Evolutionary conservation across 176 grass and related monocot species (phyloP).

Genomic region (Zea mays): Zm-B73-REFERENCE-NAM-5.0 NC_050103.1:126084501-126085000

Average conservation of each 20-base stretch:
- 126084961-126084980: conserved; percentile 4
- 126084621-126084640: conserved; percentile 79
- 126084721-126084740: conserved; percentile 13
- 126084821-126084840: conserved; percentile 87
- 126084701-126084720: conserved; percentile 47
- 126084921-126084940: conserved; percentile 92
- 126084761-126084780: background rate
- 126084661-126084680: conserved; percentile 87
- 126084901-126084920: conserved; percentile 86
- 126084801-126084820: conserved; percentile 89
- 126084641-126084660: conserved; percentile 84
- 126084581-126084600: conserved; percentile 5
- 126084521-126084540: conserved; percentile 70
- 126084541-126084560: conserved; percentile 17
- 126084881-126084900: conserved; percentile 92
- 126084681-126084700: conserved; percentile 78
- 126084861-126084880: conserved; percentile 85
- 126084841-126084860: conserved; percentile 84
- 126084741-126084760: background rate
- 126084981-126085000: background rate
- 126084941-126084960: conserved; percentile 60
- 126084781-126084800: conserved; percentile 43
- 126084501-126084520: conserved; percentile 96
- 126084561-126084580: background rate
- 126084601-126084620: conserved; percentile 37